Evolutionary conservation across 225 moss, liverwort and hornwort genomes (phyloP).

Genomic region (Ulota crispa): DNA sequence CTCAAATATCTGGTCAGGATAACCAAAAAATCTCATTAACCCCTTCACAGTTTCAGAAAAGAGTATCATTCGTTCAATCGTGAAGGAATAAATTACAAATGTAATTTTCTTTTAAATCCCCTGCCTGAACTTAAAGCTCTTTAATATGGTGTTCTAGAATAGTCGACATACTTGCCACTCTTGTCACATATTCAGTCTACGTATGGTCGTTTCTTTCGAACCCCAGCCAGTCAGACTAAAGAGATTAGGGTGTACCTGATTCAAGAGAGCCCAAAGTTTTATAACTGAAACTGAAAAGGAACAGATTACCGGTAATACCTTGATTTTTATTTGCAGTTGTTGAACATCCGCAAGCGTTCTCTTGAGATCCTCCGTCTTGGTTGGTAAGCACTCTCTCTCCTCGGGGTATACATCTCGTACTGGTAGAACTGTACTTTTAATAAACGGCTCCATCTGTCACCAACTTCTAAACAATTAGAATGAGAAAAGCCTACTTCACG

Average conservation of each 20-base stretch:
- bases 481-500: not conserved
- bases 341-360: constrained; percentile 72
- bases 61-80: not conserved
- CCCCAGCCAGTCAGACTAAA: not conserved
- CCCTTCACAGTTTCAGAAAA: not conserved
- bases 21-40: not conserved
- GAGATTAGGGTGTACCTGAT: not conserved
- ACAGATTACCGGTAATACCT: constrained; percentile 39
- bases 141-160: too few species aligned
- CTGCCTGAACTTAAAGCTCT: not conserved
- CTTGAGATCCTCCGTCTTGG: constrained; percentile 53
- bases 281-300: not conserved
- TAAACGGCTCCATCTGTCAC: constrained; percentile 88
- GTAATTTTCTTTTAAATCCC: not conserved
- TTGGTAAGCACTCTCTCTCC: constrained; percentile 49
- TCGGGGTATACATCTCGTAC: constrained; percentile 69
- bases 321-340: constrained; percentile 92
- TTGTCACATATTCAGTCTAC: too few species aligned
- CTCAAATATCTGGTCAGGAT: not conserved
- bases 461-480: constrained; percentile 10
- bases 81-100: not conserved
- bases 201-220: too few species aligned
- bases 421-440: constrained; percentile 80
- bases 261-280: constrained; percentile 3
- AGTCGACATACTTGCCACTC: too few species aligned